Base-by-base conservation (phyloP, 202 grass and related monocot genomes). In the Setaria viridis region DNA sequence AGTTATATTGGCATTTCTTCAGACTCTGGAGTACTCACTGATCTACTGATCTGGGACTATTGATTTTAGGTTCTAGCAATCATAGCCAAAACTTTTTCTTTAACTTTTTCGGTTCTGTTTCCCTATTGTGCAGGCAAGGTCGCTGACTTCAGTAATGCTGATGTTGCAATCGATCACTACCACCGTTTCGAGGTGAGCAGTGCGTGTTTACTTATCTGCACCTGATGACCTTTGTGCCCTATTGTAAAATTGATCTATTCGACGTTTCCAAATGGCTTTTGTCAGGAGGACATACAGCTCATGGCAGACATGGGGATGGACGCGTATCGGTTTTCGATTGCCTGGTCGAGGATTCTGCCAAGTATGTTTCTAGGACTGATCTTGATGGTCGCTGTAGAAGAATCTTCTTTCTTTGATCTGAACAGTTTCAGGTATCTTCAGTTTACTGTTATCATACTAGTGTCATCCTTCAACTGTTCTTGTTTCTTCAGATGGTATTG, bases 251-350 rank as follows among this genome's bases (percentile, higher is more conserved):
- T 53, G 11, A 12, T 68, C 11, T n/a, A 9, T 68, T 10, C 7
- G 42, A 35, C 11, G 9, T 66, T 37, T 33, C 25, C 63, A 69
- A 71, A 65, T 50, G 60, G 14, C 19, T 15, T 21, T 39, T 72
- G 56, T 65, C 89, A 99, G 96, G 93, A 95, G 72, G 96, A 99
- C 6, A 71, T 99, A 74, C 86, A 95, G 72, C 96, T 99, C 47
- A 94, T 99, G 96, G 88, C 84, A 8, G 93, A 95, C 70, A 95
- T 99, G 96, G 93, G 96, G 71, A 92, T 99, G 96, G 96, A 95
- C 14, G 93, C 96, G 19, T 99, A 99, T 25, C 91, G 96, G 30
- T 99, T 99, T 34, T 99, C 96, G 0, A 94, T 99, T 34, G 90
- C 96, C 62, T 99, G 96, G 96, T 82, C 96, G 0, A 88, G 96